Percentiles rank a stretch among this genome's conserved stretches.
These are phyloP conservation scores for Rubroboletus pulcherrimus DNA, from an alignment of 768 basidiomycete species.

Conservation along the genomic window DNA sequence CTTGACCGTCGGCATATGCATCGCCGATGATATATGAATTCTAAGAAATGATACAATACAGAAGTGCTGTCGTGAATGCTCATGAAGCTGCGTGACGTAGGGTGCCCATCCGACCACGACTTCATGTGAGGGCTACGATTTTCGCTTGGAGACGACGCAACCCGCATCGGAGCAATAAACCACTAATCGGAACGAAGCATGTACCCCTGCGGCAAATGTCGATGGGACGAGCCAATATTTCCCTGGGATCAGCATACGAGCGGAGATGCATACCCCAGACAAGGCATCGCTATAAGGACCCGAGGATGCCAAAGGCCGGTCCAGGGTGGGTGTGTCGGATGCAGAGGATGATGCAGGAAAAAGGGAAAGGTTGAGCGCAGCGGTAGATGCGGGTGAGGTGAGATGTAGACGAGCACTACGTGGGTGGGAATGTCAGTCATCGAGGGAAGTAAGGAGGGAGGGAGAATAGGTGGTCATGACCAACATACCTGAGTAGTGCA, in stretches of 20 bases:
- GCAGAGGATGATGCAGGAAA: slow-evolving; percentile 34
- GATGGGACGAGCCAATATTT: slow-evolving; percentile 74
- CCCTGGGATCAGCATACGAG: slow-evolving; percentile 48
- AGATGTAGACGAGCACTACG: slow-evolving; percentile 70
- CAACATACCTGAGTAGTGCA: slow-evolving; percentile 56
- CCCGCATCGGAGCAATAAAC: slow-evolving; percentile 49
- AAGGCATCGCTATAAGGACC: slow-evolving; percentile 76
- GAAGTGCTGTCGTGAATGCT: not conserved
- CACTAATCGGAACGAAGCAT: slow-evolving; percentile 55
- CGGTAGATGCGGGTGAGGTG: slow-evolving; percentile 36
- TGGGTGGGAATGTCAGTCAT: not conserved
- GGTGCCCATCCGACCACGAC: not conserved
- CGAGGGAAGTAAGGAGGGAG: slow-evolving; percentile 25
- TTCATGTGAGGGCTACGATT: not conserved
- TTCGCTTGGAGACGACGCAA: slow-evolving; percentile 16
- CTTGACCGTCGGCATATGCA: not conserved
- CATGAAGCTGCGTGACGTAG: not conserved
- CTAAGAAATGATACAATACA: not conserved
- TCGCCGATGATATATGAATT: not conserved
- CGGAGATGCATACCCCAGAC: slow-evolving; percentile 65
- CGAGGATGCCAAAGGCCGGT: slow-evolving; percentile 56
- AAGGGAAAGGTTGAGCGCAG: slow-evolving; percentile 59
- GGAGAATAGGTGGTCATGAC: not conserved
- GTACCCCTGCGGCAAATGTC: slow-evolving; percentile 60
- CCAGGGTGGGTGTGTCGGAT: slow-evolving; percentile 19